Base-by-base conservation (phyloP, 768 basidiomycete species). In the Lactarius quietus region DNA sequence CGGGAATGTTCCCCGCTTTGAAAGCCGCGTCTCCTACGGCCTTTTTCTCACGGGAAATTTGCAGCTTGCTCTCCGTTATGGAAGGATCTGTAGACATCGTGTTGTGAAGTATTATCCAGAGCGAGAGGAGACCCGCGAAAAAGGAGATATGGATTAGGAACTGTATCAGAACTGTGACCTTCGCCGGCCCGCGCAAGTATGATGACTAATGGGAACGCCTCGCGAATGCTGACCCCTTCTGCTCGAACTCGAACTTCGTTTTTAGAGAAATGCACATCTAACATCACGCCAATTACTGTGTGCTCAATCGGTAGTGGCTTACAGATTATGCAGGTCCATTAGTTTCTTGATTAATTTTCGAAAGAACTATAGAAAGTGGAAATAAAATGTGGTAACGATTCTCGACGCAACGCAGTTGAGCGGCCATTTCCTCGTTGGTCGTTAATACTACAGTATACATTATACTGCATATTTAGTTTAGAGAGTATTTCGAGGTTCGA, bases 11-110 rank as follows among this genome's bases (percentile, higher is more conserved):
- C 28, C 87, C 89, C 12, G 76, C 73, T 72, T 88, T 90, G 76
- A 90, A 91, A 1, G 87, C 86, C 62, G 81, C 75, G 79, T 91
- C 89, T 12, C 76, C 89, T 12, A 73, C 75, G 23, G 84, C 86
- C 71, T 91, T 91, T 80, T 85, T 86, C 69, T 85, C 78, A 36
- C 55, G 60, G 23, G 67, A 64, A 31, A 57, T 18, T 39, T 41
- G 59, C 45, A 70, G 23, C 61, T 72, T 73, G 28, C n/a, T 39
- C 31, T 64, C 59, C 26, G 36, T 55, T 31, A 45, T 20, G 1
- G 59, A 48, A 17, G 52, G 12, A 12, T 63, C 61, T 36, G 23
- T 10, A 28, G 57, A 39, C 31, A 67, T 62, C 35, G 38, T 57
- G 53, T 29, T n/a, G n/a, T 60, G 20, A 33, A n/a, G 8, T 33